Conservation (phyloP, 768 basidiomycete genomes). For the Rhizopogon vinicolor region DNA sequence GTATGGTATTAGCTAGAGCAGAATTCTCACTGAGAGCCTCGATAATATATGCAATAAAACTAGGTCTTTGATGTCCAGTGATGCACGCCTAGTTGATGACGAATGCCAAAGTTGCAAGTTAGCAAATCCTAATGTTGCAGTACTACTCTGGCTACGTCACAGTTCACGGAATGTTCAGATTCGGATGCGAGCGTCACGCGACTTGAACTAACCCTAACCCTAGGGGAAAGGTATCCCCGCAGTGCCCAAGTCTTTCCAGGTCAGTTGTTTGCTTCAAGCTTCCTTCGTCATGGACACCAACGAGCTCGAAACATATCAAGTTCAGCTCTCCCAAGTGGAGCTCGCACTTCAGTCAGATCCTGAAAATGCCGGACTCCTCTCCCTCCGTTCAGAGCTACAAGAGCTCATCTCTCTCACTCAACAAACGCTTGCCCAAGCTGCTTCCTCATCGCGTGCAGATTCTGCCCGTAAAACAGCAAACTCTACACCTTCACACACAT, state of each 20-base stretch:
- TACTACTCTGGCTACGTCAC: no score
- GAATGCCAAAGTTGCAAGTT: no score
- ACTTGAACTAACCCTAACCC: not conserved
- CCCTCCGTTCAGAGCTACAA: slow-evolving; percentile 71
- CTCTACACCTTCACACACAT: slow-evolving; percentile 49
- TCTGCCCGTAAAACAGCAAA: slow-evolving; percentile 49
- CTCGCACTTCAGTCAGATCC: slow-evolving; percentile 73
- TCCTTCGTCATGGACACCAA: slow-evolving; percentile 41
- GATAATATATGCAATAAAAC: no score
- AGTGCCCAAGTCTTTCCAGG: not conserved
- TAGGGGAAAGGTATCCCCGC: not conserved
- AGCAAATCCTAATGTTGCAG: no score
- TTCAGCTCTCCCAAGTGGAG: slow-evolving; percentile 87
- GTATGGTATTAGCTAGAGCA: no score
- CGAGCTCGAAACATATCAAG: slow-evolving; percentile 88
- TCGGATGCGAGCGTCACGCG: no score
- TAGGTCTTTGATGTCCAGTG: no score
- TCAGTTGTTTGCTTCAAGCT: not conserved
- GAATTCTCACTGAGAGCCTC: no score
- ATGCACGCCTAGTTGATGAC: no score
- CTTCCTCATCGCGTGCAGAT: slow-evolving; percentile 56
- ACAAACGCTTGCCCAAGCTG: slow-evolving; percentile 61
- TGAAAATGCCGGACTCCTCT: slow-evolving; percentile 64
- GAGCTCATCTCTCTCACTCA: slow-evolving; percentile 83
- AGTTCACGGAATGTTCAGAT: no score